These are phyloP conservation scores for Fraxinus albicans DNA, from an alignment of 305 asterid species.

Conservation along the genomic window DNA sequence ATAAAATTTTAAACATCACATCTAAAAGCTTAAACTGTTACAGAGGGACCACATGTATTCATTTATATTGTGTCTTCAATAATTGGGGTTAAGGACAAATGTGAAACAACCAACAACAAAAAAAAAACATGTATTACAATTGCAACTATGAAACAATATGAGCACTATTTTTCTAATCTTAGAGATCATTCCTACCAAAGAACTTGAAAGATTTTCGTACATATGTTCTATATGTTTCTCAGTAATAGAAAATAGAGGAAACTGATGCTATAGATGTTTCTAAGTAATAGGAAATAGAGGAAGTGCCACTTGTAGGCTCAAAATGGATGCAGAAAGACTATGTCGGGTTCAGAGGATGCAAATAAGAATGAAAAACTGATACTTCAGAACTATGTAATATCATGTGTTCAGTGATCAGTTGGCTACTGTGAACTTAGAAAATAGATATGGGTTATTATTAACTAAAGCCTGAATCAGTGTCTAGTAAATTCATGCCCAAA, in stretches of 20 bases:
- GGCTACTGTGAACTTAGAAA: neutral
- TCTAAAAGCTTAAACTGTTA: neutral
- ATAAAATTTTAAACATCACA: neutral
- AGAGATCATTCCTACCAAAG: neutral
- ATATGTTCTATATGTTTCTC: neutral
- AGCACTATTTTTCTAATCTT: too few relatives aligned
- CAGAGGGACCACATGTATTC: neutral
- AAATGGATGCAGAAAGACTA: neutral
- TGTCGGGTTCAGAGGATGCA: neutral
- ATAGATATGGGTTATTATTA: neutral
- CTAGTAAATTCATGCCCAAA: neutral
- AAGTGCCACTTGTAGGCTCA: neutral
- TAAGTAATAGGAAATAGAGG: neutral
- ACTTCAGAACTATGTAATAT: neutral
- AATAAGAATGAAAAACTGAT: neutral
- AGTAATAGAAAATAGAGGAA: neutral
- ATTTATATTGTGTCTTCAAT: neutral
- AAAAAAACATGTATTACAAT: too few relatives aligned
- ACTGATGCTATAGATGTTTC: neutral
- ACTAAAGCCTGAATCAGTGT: neutral
- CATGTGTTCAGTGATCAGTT: neutral
- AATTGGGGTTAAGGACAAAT: neutral
- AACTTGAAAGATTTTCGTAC: neutral
- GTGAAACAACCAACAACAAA: neutral
- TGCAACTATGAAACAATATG: neutral